Conservation (phyloP, 805 yeast genomes). For the Kodamaea sagamina region DNA sequence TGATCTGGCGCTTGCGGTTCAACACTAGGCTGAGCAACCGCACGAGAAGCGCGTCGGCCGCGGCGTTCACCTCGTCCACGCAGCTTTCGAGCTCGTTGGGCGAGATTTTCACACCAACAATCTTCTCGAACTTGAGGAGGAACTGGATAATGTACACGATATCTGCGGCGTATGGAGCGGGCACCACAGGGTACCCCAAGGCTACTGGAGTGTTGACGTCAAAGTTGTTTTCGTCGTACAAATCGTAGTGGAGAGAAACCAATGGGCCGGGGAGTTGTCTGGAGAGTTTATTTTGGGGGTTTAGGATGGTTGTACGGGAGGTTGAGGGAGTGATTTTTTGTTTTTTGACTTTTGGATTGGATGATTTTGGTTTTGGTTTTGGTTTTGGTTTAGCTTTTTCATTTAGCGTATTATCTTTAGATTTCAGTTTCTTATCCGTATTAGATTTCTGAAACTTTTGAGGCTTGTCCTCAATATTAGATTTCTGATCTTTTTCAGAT, state of each 20-base stretch:
- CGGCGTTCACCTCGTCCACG: constrained; percentile 33
- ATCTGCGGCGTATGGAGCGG: constrained; percentile 33
- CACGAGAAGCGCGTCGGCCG: constrained; percentile 37
- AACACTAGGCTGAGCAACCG: constrained; percentile 36
- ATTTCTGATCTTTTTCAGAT: no score
- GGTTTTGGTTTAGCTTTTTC: background rate
- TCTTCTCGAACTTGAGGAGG: constrained; percentile 31
- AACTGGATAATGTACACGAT: constrained; percentile 35
- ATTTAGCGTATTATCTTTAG: background rate
- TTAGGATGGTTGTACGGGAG: constrained; percentile 34
- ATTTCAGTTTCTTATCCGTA: background rate
- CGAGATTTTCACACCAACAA: constrained; percentile 30
- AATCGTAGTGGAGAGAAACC: constrained; percentile 34
- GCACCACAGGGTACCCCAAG: constrained; percentile 33
- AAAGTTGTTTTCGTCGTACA: constrained; percentile 40
- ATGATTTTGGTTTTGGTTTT: constrained; percentile 8
- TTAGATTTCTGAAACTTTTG: no score
- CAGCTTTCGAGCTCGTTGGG: constrained; percentile 30
- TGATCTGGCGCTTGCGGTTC: constrained; percentile 33
- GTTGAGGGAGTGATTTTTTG: constrained; percentile 7
- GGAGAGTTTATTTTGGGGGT: constrained; percentile 29
- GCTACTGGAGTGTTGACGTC: constrained; percentile 27
- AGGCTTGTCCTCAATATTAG: no score
- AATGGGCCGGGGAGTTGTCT: constrained; percentile 44
- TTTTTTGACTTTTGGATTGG: constrained; percentile 4